Evolutionary conservation across 441 rosid species (phyloP).

Genomic region (California macrophylla): DNA sequence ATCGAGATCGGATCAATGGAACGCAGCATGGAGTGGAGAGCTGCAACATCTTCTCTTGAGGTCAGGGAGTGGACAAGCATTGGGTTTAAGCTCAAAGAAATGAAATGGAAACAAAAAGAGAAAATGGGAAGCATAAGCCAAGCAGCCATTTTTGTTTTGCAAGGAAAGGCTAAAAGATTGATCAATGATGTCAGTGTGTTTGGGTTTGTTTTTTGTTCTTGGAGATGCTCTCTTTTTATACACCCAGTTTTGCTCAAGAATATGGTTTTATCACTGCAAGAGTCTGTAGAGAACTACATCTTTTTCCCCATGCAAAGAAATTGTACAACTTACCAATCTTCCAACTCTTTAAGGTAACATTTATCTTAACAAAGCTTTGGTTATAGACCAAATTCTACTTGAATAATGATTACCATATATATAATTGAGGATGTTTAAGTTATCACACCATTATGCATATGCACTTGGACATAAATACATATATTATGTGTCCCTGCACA

Average conservation of each 20-base stretch:
- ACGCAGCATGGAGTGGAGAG: constrained; percentile 28
- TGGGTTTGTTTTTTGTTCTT: background rate
- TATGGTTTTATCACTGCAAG: background rate
- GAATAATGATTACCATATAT: no score
- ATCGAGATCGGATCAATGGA: constrained; percentile 41
- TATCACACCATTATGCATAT: background rate
- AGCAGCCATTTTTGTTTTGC: background rate
- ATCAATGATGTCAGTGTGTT: background rate
- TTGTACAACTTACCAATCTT: background rate
- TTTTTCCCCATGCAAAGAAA: background rate
- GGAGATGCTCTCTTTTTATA: background rate
- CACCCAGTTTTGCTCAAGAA: background rate
- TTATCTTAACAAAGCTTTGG: background rate
- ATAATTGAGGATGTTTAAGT: no score
- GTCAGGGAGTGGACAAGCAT: background rate
- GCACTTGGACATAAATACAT: background rate
- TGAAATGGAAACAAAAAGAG: background rate
- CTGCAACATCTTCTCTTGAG: constrained; percentile 25
- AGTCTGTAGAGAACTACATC: background rate
- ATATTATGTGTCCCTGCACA: background rate
- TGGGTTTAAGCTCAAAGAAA: background rate
- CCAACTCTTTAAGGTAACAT: background rate
- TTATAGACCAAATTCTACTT: no score
- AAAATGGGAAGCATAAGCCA: background rate
- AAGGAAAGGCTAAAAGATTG: background rate